These are phyloP conservation scores for Apiotrichum sp. DNA, from an alignment of 1,284 basidiomycete genomes.

Conservation along the genomic window DNA sequence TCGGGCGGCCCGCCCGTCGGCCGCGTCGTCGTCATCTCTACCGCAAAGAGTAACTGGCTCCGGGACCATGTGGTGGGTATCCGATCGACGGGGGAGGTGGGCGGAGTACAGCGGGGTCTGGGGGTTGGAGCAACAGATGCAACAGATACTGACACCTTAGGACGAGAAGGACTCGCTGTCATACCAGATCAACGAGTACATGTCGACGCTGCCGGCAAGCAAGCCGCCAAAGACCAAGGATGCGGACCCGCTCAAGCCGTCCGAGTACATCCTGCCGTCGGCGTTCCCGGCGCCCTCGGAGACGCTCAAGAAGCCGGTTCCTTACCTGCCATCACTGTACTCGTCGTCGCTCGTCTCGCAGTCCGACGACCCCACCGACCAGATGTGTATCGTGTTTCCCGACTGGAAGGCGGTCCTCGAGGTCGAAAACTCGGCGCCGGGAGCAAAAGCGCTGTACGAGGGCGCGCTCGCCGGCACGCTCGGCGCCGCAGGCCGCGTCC, in stretches of 20 bases:
- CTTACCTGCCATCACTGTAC: conserved; percentile 54
- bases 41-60: conserved; percentile 80
- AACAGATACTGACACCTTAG: conserved; percentile 21
- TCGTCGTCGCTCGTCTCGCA: conserved; percentile 79
- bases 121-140: too few relatives aligned
- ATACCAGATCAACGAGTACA: conserved; percentile 50
- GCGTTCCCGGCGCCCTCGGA: conserved; percentile 25
- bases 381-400: conserved; percentile 75
- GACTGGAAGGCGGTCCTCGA: conserved; percentile 77
- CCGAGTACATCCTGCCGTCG: conserved; percentile 32
- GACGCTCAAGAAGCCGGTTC: conserved; percentile 17
- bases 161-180: conserved; percentile 63
- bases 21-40: conserved; percentile 77
- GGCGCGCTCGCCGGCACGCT: conserved; percentile 57
- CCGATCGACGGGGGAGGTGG: too few relatives aligned
- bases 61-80: conserved; percentile 58
- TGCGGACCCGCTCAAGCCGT: conserved; percentile 10
- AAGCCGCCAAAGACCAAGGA: conserved; percentile 16
- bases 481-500: conserved; percentile 27
- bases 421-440: conserved; percentile 57
- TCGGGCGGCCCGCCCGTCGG: conserved; percentile 72
- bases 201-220: conserved; percentile 16
- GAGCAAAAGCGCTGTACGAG: conserved; percentile 65
- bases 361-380: conserved; percentile 56
- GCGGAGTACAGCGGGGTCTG: too few relatives aligned